Conservation (phyloP, 2,329 filamentous ascomycete species). For the Diaporthe ilicicola region DNA sequence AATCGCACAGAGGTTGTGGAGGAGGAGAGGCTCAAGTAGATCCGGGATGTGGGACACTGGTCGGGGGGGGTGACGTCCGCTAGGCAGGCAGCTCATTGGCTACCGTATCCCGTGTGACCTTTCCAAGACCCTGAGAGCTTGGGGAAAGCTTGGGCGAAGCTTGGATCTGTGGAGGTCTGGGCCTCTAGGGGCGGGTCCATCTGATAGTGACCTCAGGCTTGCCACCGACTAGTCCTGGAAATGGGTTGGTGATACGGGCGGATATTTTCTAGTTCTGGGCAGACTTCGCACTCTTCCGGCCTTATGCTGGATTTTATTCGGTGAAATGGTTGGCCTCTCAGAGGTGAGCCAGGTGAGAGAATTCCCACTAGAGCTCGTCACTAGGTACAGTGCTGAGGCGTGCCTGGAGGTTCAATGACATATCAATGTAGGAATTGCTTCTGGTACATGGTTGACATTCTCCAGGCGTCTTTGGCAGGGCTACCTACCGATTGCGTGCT, state of each 20-base stretch:
- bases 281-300: not conserved
- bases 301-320: not conserved
- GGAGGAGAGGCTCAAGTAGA: not conserved
- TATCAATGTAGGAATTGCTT: too few species aligned
- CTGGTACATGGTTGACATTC: too few species aligned
- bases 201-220: not conserved
- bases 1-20: not conserved
- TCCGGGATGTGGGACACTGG: not conserved
- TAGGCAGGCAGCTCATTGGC: not conserved
- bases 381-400: not conserved
- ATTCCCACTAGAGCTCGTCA: not conserved
- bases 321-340: not conserved
- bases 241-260: not conserved
- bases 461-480: too few species aligned
- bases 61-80: not conserved
- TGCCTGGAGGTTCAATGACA: not conserved
- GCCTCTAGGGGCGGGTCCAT: not conserved
- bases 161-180: constrained; percentile 10
- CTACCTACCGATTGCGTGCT: too few species aligned
- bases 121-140: not conserved
- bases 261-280: not conserved
- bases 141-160: constrained; percentile 12
- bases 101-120: not conserved
- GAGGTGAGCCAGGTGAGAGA: too few species aligned
- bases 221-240: not conserved